These are phyloP conservation scores for Gyrodon lividus DNA, from an alignment of 768 basidiomycete species.

Conservation along the genomic window DNA sequence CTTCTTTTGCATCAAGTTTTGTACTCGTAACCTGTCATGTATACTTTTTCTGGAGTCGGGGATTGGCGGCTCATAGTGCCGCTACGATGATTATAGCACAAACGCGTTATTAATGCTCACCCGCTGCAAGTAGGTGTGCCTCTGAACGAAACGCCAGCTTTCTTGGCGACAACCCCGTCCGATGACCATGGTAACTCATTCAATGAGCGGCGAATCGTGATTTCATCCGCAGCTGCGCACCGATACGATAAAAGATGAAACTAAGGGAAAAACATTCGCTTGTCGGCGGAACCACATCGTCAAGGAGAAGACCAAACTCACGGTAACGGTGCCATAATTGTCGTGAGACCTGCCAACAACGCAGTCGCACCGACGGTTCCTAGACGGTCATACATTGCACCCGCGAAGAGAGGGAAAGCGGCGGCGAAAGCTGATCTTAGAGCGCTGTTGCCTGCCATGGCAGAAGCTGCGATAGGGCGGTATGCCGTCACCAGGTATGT, in stretches of 20 bases:
- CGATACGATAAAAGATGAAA: conserved; percentile 49
- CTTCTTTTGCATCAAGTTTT: no score
- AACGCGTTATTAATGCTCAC: no score
- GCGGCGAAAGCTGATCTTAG: conserved; percentile 47
- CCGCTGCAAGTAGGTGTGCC: no score
- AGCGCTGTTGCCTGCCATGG: conserved; percentile 66
- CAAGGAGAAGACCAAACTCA: conserved; percentile 31
- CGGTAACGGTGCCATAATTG: conserved; percentile 62
- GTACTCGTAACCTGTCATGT: no score
- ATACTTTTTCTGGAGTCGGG: no score
- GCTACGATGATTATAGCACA: no score
- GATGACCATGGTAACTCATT: no score
- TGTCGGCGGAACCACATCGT: background rate
- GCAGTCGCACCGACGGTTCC: conserved; percentile 74
- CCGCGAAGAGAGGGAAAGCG: conserved; percentile 53
- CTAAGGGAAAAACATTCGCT: conserved; percentile 21
- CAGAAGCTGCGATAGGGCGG: conserved; percentile 53
- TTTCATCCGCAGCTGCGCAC: conserved; percentile 41
- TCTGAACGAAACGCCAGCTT: no score
- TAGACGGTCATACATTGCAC: conserved; percentile 48
- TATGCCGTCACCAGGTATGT: conserved; percentile 55
- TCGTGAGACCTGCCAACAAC: conserved; percentile 63
- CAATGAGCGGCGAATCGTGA: conserved; percentile 40
- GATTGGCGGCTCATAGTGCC: no score
- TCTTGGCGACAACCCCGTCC: no score